Base-by-base conservation (phyloP, 2,329 filamentous ascomycete species). In the Chrysosporium queenslandicum region DNA sequence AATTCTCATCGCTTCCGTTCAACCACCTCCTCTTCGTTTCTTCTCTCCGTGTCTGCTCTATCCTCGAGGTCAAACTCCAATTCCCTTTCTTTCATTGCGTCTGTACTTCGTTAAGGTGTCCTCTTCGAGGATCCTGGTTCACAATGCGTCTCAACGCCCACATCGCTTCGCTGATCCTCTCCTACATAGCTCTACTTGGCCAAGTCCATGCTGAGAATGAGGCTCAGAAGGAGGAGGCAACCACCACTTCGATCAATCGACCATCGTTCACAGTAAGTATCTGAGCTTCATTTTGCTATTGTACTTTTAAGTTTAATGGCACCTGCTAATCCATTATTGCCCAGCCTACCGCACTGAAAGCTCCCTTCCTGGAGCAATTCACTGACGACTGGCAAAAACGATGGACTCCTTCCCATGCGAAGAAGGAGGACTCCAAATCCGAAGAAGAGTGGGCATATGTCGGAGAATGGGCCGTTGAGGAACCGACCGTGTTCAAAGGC, bases 311-410 rank as follows among this genome's bases (percentile, higher is more conserved):
- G 16, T 9, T 25, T 30, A 25, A 50, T 30, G 52, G 52, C 27
- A 43, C 47, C 25, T 36, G 52, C 60, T 61, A 47, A 62, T 32
- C 30, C 36, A n/a, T 20, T 50, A 9, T 21, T 32, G 14, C 51
- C 41, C 43, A 98, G 91, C 90, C 92, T 55, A 87, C 89, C 60
- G 79, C 76, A 58, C 70, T 97, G 65, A 92, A 96, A 76, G 92
- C 85, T 61, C 87, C 89, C 56, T 98, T 98, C 81, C 76, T 97
- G 59, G 92, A 98, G 77, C 92, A 98, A 74, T 98, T 98, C 77
- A 94, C 87, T 73, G 86, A 94, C 62, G 90, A 87, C 74, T 97
- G 91, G 91, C 86, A 96, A 61, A 75, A 79, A 60, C 80, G 90
- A 74, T 98, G 92, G 92, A 89, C 91, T 74, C 81, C 86, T 54